Evolutionary conservation across 2,329 filamentous ascomycete species (phyloP).

Genomic region (Leptosphaerulina australis): DNA sequence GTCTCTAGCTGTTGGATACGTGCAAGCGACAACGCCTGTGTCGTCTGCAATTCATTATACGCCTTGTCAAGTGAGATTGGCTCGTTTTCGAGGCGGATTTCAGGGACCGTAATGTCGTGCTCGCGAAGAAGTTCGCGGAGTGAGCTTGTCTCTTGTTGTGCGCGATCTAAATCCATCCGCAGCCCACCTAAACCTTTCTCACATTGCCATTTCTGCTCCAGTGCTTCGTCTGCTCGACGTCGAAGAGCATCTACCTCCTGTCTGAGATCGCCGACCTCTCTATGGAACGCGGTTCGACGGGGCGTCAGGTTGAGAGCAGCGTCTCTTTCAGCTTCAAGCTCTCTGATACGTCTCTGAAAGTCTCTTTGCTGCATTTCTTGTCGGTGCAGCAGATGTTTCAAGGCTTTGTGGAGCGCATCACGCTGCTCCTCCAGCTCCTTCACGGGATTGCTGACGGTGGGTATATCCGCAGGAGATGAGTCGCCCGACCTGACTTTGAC

Average conservation of each 20-base stretch:
- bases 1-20: conserved; percentile 69
- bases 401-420: conserved; percentile 85
- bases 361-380: conserved; percentile 85
- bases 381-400: conserved; percentile 83
- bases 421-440: conserved; percentile 94
- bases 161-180: conserved; percentile 95
- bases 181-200: conserved; percentile 87
- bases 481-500: conserved; percentile 46
- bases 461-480: conserved; percentile 63
- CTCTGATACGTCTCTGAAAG: conserved; percentile 77
- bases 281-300: conserved; percentile 78
- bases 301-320: conserved; percentile 72
- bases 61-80: conserved; percentile 75
- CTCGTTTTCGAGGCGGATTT: conserved; percentile 58
- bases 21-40: conserved; percentile 69
- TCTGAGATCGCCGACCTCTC: conserved; percentile 78
- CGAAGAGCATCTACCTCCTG: conserved; percentile 85
- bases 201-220: conserved; percentile 95
- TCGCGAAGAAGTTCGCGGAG: conserved; percentile 78
- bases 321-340: conserved; percentile 79
- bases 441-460: conserved; percentile 53
- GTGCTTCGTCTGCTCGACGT: conserved; percentile 86
- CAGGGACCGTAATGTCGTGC: conserved; percentile 78
- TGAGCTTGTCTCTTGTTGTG: conserved; percentile 89
- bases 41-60: conserved; percentile 75